These are phyloP conservation scores for Phoma sp. DNA, from an alignment of 2,329 filamentous ascomycete species.

Conservation along the genomic window DNA sequence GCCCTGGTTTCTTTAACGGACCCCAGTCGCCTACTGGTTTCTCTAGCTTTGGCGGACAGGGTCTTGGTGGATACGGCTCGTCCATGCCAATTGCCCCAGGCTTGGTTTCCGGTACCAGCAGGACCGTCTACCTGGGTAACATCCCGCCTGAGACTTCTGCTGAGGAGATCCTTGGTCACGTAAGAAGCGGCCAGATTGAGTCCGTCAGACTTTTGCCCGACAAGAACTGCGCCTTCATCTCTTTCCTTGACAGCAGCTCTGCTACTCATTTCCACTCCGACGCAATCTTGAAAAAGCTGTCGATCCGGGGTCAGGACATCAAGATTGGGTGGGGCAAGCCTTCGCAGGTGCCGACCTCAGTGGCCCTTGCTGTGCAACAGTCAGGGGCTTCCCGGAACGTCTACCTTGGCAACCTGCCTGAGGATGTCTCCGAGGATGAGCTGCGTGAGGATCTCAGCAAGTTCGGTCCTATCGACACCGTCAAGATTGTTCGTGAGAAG, in stretches of 20 bases:
- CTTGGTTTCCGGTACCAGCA: constrained; percentile 86
- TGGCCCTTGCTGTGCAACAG: constrained; percentile 96
- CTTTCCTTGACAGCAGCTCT: constrained; percentile 95
- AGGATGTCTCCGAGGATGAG: constrained; percentile 90
- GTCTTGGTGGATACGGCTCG: constrained; percentile 70
- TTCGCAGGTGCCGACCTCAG: constrained; percentile 95
- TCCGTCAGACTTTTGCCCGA: constrained; percentile 96
- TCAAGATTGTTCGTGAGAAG: constrained; percentile 98
- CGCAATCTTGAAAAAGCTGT: constrained; percentile 98
- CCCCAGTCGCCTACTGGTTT: constrained; percentile 89
- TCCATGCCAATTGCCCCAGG: constrained; percentile 79
- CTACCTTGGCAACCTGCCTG: constrained; percentile 90
- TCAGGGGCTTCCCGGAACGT: constrained; percentile 96
- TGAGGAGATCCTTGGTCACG: constrained; percentile 95
- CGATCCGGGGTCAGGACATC: constrained; percentile 98
- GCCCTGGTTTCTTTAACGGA: constrained; percentile 77
- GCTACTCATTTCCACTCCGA: constrained; percentile 99
- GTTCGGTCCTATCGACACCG: constrained; percentile 93
- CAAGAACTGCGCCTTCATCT: constrained; percentile 99
- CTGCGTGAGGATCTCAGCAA: constrained; percentile 93
- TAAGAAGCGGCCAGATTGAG: constrained; percentile 96
- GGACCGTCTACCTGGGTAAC: constrained; percentile 96
- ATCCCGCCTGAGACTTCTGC: constrained; percentile 97
- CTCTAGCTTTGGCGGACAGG: constrained; percentile 65
- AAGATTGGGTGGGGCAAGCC: constrained; percentile 99